phyloP scores from a whole-genome alignment of 495 filamentous ascomycete species.

The Xylaria acuta region DNA sequence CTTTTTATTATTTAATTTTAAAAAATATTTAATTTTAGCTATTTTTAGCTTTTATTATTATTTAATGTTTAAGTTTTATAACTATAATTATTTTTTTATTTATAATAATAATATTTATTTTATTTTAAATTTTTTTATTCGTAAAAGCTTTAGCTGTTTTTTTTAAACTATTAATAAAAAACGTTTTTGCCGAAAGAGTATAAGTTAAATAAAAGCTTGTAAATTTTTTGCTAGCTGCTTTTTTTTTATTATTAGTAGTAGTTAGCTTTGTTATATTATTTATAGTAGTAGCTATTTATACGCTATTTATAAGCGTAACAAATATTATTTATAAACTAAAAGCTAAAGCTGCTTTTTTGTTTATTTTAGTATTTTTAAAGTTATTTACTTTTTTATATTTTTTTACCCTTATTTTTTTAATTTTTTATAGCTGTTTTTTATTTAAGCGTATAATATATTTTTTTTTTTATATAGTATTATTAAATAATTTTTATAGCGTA shows the following conservation, averaged over 20 bases:
- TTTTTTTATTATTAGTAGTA: not conserved
- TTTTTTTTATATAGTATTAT: not conserved
- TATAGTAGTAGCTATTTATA: not conserved
- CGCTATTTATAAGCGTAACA: not conserved
- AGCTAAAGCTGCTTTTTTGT: no score
- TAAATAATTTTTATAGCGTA: no score
- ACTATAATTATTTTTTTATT: no score
- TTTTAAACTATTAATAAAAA: no score
- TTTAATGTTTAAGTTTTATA: no score
- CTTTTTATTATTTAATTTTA: not conserved
- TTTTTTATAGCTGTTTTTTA: not conserved
- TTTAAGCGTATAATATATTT: not conserved
- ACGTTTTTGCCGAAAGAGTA: not conserved
- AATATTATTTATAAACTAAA: not conserved
- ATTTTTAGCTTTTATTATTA: no score
- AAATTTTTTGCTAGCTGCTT: not conserved
- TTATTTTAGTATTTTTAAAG: not conserved
- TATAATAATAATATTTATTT: not conserved
- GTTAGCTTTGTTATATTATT: not conserved
- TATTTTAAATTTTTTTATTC: not conserved
- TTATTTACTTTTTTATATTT: constrained; percentile 10
- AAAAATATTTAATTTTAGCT: not conserved
- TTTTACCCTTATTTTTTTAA: not conserved
- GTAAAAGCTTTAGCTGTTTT: not conserved
- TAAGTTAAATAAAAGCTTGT: not conserved